Percentiles rank a stretch among this genome's conserved stretches.
phyloP scores from a whole-genome alignment of 345 rosid genomes.

The Gossypium raimondii region DNA sequence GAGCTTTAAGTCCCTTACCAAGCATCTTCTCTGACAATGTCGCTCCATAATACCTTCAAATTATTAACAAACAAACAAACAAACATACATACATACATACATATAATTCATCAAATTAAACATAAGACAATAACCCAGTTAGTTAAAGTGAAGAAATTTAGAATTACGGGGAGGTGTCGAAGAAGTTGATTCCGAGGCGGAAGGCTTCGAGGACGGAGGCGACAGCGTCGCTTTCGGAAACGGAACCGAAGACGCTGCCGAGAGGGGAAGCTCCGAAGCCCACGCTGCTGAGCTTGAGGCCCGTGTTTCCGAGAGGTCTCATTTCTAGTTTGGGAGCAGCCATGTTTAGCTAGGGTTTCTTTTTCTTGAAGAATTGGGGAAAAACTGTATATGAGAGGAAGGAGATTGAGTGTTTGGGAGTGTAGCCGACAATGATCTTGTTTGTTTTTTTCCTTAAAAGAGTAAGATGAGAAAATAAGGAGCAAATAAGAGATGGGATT shows the following conservation, averaged over 20 bases:
- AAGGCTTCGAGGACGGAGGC: slow-evolving; percentile 78
- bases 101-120: not conserved
- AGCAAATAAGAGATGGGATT: not conserved
- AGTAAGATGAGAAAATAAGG: too few species aligned
- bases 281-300: slow-evolving; percentile 64
- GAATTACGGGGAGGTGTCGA: slow-evolving; percentile 92
- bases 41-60: slow-evolving; percentile 58
- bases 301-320: slow-evolving; percentile 61
- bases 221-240: slow-evolving; percentile 73
- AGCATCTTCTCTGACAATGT: slow-evolving; percentile 93
- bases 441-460: too few species aligned
- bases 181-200: slow-evolving; percentile 85
- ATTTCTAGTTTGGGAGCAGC: slow-evolving; percentile 44
- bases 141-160: not conserved
- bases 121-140: not conserved
- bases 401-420: not conserved
- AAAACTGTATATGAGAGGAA: too few species aligned
- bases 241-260: slow-evolving; percentile 79
- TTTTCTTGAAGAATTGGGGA: not conserved
- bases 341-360: not conserved
- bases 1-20: slow-evolving; percentile 67
- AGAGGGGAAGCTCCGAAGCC: slow-evolving; percentile 96
- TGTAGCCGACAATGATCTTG: not conserved
- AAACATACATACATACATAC: not conserved
- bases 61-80: not conserved